phyloP scores from a whole-genome alignment of 345 rosid genomes.

The Diplotaxis tenuifolia region DNA sequence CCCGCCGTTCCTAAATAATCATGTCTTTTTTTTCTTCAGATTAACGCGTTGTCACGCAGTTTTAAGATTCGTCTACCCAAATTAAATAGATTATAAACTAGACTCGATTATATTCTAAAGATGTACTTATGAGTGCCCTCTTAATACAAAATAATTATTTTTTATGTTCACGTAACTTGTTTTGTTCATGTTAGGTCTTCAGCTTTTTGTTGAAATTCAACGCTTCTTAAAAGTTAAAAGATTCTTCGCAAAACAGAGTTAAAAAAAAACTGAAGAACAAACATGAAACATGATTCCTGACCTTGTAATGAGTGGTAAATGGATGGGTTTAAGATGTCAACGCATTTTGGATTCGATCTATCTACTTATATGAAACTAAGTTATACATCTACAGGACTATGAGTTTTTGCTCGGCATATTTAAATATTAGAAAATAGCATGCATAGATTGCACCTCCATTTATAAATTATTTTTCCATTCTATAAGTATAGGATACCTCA shows the following conservation, averaged over 20 bases:
- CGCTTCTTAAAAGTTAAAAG: neutral
- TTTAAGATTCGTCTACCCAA: neutral
- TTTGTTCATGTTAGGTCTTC: neutral
- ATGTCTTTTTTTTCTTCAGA: neutral
- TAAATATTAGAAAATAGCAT: too few relatives aligned
- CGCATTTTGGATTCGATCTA: too few relatives aligned
- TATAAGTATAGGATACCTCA: too few relatives aligned
- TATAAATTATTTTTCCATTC: too few relatives aligned
- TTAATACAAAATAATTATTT: neutral
- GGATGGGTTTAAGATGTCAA: too few relatives aligned
- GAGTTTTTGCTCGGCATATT: too few relatives aligned
- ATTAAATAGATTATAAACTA: neutral
- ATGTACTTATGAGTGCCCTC: neutral
- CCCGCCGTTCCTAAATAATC: constrained; percentile 7
- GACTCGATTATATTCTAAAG: neutral
- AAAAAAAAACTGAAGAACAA: neutral
- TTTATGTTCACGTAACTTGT: neutral
- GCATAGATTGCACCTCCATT: too few relatives aligned
- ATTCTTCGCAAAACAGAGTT: neutral
- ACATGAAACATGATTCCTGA: constrained; percentile 22
- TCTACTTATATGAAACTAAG: too few relatives aligned
- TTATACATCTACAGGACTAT: too few relatives aligned
- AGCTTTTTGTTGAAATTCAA: neutral
- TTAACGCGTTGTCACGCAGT: neutral
- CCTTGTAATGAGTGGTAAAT: too few relatives aligned